Base-by-base conservation (phyloP, 345 rosid genomes). In the Jatropha curcas region DNA sequence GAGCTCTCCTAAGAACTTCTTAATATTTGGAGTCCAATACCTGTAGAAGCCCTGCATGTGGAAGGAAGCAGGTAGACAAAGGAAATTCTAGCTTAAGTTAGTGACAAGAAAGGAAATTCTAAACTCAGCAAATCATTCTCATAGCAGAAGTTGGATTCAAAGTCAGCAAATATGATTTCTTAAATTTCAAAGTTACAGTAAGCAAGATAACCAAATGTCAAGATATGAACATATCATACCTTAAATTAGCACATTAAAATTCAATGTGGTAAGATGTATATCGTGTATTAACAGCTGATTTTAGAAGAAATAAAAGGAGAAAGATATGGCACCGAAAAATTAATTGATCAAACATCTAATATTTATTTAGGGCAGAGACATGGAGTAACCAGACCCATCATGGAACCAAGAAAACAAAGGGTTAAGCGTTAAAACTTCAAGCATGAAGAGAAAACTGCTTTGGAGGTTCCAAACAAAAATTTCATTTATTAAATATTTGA, bases 11-110 rank as follows among this genome's bases (percentile, higher is more conserved):
- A 91, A 48, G 68, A 80, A 72, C 79, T 85, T 87, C 86, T 90
- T 95, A 75, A 89, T 91, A 68, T 76, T 82, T 59, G 97, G 96
- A 82, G 87, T 88, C 98, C 98, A 95, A 79, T 92, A 92, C 68
- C 99, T 88, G 78, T 74, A 88, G 78, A 85, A 84, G 53, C 99
- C 98, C 99, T 95, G 88, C 67, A 83, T 56, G 65, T 24, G 53
- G 65, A 68, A 37, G 22, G 33, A n/a, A 35, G 56, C 20, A 65
- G 67, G 59, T 56, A 63, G 56, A 43, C 57, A 24, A 17, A 12
- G 19, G 56, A 67, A n/a, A 71, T 39, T 31, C 17, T 39, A 57
- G 67, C 64, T 43, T 27, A 5, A 1, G 51, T 0, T 22, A 60
- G 24, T 0, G 8, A 57, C n/a, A 30, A 48, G 1, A 48, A 65